These are phyloP conservation scores for Pistacia integerrima DNA, from an alignment of 345 rosid genomes.

Conservation along the genomic window DNA sequence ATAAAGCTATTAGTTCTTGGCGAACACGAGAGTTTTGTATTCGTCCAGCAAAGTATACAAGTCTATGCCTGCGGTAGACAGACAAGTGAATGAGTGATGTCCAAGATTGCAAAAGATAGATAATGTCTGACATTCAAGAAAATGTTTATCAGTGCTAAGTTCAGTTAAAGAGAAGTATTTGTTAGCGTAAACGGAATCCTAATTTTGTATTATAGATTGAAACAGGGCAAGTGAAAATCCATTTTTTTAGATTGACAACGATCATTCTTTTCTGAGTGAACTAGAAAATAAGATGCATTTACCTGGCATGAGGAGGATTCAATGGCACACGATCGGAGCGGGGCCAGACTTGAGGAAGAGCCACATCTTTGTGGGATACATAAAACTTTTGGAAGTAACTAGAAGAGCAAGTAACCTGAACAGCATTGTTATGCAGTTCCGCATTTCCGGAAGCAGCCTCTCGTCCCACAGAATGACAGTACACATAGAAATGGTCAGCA, in stretches of 20 bases:
- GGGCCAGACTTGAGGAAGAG: constrained; percentile 53
- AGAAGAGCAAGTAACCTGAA: constrained; percentile 47
- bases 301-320: constrained; percentile 43
- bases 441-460: constrained; percentile 35
- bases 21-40: constrained; percentile 40
- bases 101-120: too few relatives aligned
- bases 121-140: too few relatives aligned
- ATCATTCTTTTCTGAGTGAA: too few relatives aligned
- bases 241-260: too few relatives aligned
- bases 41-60: constrained; percentile 43
- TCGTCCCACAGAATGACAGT: constrained; percentile 46
- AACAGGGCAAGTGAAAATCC: too few relatives aligned
- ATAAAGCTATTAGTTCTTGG: constrained; percentile 29
- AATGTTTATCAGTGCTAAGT: too few relatives aligned
- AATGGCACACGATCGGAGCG: constrained; percentile 25
- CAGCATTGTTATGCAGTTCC: constrained; percentile 34
- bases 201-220: too few relatives aligned
- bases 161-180: too few relatives aligned
- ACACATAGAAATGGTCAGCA: constrained; percentile 46
- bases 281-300: not conserved
- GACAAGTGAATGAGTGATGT: not conserved
- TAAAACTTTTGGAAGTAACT: constrained; percentile 46
- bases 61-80: constrained; percentile 35
- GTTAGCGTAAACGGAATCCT: too few relatives aligned
- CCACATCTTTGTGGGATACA: constrained; percentile 43